Conservation (phyloP, 148 eudicot species). For the Vaccinium macrocarpon region DNA sequence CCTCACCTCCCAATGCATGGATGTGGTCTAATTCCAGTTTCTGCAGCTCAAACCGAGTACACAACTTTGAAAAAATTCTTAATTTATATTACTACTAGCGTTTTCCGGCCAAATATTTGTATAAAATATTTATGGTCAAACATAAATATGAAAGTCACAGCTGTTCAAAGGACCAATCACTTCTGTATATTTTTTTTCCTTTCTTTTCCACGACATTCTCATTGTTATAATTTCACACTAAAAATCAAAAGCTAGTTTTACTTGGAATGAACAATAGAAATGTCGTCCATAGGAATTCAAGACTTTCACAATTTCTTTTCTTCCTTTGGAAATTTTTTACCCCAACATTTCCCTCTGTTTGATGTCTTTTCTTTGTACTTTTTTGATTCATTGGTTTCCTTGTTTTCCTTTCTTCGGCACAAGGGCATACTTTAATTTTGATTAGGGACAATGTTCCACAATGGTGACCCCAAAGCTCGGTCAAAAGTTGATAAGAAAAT, state of each 20-base stretch:
- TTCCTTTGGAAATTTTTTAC: background rate
- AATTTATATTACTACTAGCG: background rate
- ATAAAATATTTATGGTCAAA: background rate
- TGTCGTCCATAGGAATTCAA: background rate
- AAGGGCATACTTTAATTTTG: background rate
- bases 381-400: background rate
- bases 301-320: background rate
- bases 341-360: background rate
- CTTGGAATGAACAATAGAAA: background rate
- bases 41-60: background rate
- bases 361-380: background rate
- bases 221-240: background rate
- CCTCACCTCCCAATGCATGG: too few species aligned
- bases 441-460: background rate
- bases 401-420: background rate
- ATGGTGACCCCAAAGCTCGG: background rate
- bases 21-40: background rate
- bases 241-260: background rate
- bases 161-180: background rate
- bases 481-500: background rate
- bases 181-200: background rate
- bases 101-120: constrained; percentile 4
- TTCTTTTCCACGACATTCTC: background rate
- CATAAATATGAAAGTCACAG: background rate
- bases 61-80: background rate